Evolutionary conservation across 331 rosid genomes (phyloP).

Genomic region (Acacia concinna): DNA sequence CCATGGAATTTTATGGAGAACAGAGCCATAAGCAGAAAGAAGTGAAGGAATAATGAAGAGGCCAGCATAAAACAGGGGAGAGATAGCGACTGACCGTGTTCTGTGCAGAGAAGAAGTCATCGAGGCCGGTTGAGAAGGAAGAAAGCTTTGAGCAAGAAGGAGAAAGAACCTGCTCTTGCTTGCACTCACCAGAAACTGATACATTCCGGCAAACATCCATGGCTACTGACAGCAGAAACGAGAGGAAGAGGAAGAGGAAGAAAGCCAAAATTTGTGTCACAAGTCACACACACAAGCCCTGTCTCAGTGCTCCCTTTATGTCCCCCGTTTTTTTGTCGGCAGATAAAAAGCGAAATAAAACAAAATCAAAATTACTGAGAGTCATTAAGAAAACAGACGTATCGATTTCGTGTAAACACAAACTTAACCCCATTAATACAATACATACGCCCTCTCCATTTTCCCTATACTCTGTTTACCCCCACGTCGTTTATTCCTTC

Average conservation of each 20-base stretch:
- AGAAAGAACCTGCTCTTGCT: slow-evolving; percentile 47
- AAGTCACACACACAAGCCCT: slow-evolving; percentile 20
- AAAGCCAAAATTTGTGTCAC: slow-evolving; percentile 32
- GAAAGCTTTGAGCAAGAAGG: slow-evolving; percentile 43
- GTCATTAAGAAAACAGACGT: slow-evolving; percentile 35
- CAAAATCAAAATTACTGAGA: slow-evolving; percentile 35
- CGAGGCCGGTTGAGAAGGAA: slow-evolving; percentile 44
- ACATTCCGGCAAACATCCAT: slow-evolving; percentile 61
- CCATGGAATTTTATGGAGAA: slow-evolving; percentile 7
- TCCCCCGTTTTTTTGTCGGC: slow-evolving; percentile 70
- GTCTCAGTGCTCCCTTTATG: slow-evolving; percentile 45
- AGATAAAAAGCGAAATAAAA: slow-evolving; percentile 45
- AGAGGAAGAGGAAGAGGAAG: background rate
- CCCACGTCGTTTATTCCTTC: background rate
- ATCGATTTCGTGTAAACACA: slow-evolving; percentile 42
- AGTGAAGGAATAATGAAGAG: background rate
- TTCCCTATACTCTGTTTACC: slow-evolving; percentile 11
- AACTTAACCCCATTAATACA: slow-evolving; percentile 15
- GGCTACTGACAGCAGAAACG: slow-evolving; percentile 28
- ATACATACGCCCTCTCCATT: background rate
- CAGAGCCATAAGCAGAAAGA: background rate
- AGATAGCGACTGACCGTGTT: slow-evolving; percentile 42
- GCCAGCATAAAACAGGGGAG: background rate
- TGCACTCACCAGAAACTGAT: slow-evolving; percentile 48
- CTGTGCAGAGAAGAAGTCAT: slow-evolving; percentile 66